These are phyloP conservation scores for Tylopilus sp. DNA, from an alignment of 768 basidiomycete species.

Conservation along the genomic window DNA sequence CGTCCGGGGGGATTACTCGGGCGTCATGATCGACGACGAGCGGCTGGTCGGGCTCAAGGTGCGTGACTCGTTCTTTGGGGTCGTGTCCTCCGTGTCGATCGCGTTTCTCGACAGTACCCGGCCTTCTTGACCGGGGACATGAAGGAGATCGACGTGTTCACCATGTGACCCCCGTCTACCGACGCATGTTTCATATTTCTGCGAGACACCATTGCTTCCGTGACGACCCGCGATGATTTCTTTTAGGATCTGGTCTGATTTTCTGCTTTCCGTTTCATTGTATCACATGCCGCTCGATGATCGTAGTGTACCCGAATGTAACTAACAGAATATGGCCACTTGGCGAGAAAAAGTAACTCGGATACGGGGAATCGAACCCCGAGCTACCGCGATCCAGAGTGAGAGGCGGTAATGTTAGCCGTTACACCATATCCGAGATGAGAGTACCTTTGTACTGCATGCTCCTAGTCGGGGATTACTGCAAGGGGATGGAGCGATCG, in stretches of 20 bases:
- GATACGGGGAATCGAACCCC: slow-evolving; percentile 37
- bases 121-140: slow-evolving; percentile 32
- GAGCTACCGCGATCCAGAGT: slow-evolving; percentile 37
- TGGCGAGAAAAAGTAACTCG: slow-evolving; percentile 16
- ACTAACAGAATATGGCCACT: no score
- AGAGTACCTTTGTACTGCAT: no score
- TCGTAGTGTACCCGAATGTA: no score
- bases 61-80: no score
- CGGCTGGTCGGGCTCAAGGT: slow-evolving; percentile 41
- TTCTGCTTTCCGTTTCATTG: no score
- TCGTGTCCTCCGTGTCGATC: no score
- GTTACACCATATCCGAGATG: slow-evolving; percentile 60
- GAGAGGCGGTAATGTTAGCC: slow-evolving; percentile 68
- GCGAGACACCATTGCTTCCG: no score
- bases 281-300: no score
- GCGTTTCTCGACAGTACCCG: slow-evolving; percentile 23
- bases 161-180: slow-evolving; percentile 21
- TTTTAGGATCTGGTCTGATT: no score
- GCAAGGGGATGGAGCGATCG: no score
- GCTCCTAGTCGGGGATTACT: no score
- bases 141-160: slow-evolving; percentile 34
- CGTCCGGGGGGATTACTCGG: slow-evolving; percentile 30
- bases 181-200: no score
- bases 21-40: slow-evolving; percentile 43
- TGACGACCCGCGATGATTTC: background rate